Evolutionary conservation across 495 filamentous ascomycete species (phyloP).

Genomic region (Penicillium ochrochloron): DNA sequence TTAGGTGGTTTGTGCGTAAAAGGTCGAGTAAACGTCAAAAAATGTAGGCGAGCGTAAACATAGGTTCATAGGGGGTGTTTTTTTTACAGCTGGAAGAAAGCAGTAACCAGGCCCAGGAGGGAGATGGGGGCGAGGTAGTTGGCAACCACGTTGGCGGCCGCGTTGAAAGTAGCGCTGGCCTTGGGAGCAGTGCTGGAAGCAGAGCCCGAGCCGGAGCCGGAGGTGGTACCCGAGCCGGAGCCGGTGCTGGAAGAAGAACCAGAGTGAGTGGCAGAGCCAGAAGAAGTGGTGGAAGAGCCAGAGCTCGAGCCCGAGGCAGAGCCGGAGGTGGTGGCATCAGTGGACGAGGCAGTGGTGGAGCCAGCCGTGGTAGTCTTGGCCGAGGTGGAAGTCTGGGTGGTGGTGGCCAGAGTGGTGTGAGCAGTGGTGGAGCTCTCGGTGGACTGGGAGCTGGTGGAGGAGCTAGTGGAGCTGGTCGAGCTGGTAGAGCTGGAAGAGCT

Average conservation of each 20-base stretch:
- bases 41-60: background rate
- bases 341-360: conserved; percentile 23
- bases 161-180: conserved; percentile 29
- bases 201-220: conserved; percentile 29
- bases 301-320: conserved; percentile 16
- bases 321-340: conserved; percentile 23
- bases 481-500: conserved; percentile 18
- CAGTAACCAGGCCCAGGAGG: conserved; percentile 40
- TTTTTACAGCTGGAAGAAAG: conserved; percentile 44
- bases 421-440: conserved; percentile 19
- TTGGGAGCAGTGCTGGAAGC: conserved; percentile 26
- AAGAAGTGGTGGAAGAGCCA: conserved; percentile 13
- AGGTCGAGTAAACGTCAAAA: conserved; percentile 15
- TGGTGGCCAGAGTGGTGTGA: conserved; percentile 16
- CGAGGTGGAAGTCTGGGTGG: conserved; percentile 20
- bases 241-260: conserved; percentile 25
- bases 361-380: conserved; percentile 16
- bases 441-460: conserved; percentile 26
- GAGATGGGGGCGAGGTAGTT: conserved; percentile 33
- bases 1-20: conserved; percentile 30
- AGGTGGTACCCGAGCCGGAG: conserved; percentile 24
- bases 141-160: conserved; percentile 32
- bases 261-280: conserved; percentile 26
- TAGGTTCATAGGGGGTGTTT: background rate
- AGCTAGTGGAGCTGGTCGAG: conserved; percentile 16